Evolutionary conservation across 2,329 filamentous ascomycete genomes (phyloP), one percentile per base, ranked within the genome.

Genomic region (Fusarium sp.): DNA sequence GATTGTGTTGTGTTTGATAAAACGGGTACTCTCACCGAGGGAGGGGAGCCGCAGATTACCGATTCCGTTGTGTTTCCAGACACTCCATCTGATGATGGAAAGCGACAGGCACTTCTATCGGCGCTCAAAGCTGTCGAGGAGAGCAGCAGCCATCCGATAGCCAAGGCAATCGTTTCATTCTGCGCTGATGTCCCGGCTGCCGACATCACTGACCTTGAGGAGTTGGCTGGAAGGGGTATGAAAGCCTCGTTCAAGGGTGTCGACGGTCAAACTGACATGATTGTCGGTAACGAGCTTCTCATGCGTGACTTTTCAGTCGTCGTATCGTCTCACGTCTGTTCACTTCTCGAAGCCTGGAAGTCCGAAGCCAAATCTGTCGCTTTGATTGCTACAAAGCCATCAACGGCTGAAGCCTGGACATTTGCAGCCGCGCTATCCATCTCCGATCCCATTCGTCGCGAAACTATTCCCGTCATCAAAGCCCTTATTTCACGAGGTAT

Each of bases 1-100:
- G 89, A 93, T 77, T 91, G 90, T 54, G 89, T 96, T 41, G 91
- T 96, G 1, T 96, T 97, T 76, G 93, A 97, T 84, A 96, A 97
- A 84, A 97, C 93, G 0, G 93, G 93, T 2, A 97, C 93, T 0
- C 81, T 97, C 61, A 96, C 93, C 0, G 83, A 91, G 72, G 83
- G 91, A 7, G 91, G 91, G 9, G 89, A 93, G 69, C 91, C 92
- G 0, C 87, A 84, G 28, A 89, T 95, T 23, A 92, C 88, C 0
- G 85, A 89, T 68, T 81, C 81, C 13, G 74, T 79, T 42, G 53
- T 86, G 6, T 84, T 83, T 44, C 78, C 79, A 0, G 79, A 78
- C 41, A 66, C 60, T 34, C 54, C 42, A 11, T 48, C 71, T 10
- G 63, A 60, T 26, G 64, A 73, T 12, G 67, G 75, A 13, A 72